phyloP scores from a whole-genome alignment of 1,139 yeast genomes.

The Geotrichum restrictum region DNA sequence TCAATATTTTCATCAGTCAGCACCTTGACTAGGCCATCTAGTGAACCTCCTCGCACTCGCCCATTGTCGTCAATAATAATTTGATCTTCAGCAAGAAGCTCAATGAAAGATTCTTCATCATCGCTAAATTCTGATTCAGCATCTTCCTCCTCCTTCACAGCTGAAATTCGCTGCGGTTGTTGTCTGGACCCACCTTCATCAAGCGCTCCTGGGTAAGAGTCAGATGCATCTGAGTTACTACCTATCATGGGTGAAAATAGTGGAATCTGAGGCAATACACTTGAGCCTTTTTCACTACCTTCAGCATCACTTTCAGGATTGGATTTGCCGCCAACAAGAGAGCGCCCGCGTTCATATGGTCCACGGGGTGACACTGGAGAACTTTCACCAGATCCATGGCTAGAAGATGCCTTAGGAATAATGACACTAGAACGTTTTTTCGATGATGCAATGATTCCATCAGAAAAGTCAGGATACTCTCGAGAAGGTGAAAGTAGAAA shows the following conservation, averaged over 20 bases:
- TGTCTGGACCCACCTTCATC: background rate
- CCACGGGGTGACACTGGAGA: background rate
- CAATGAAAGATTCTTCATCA: conserved; percentile 8
- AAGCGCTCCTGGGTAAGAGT: background rate
- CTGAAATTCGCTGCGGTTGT: background rate
- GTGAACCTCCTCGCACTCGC: conserved; percentile 69
- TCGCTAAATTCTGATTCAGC: background rate
- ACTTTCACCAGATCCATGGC: background rate
- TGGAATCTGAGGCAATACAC: conserved; percentile 3
- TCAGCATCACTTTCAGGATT: background rate
- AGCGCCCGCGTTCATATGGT: background rate
- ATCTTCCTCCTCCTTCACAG: conserved; percentile 15
- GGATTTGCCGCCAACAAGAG: background rate
- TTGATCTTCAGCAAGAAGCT: conserved; percentile 30
- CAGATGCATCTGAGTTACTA: background rate
- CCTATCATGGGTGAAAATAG: background rate
- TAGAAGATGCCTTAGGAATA: conserved; percentile 3
- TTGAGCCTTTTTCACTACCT: background rate
- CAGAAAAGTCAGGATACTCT: conserved; percentile 71
- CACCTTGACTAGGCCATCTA: conserved; percentile 66
- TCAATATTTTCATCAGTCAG: conserved; percentile 64
- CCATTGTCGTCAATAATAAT: conserved; percentile 47
- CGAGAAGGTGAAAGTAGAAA: conserved; percentile 63
- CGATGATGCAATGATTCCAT: conserved; percentile 47
- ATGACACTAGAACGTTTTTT: conserved; percentile 13